These are phyloP conservation scores for Beauveria sp. DNA, from an alignment of 2,329 filamentous ascomycete genomes.

Conservation along the genomic window DNA sequence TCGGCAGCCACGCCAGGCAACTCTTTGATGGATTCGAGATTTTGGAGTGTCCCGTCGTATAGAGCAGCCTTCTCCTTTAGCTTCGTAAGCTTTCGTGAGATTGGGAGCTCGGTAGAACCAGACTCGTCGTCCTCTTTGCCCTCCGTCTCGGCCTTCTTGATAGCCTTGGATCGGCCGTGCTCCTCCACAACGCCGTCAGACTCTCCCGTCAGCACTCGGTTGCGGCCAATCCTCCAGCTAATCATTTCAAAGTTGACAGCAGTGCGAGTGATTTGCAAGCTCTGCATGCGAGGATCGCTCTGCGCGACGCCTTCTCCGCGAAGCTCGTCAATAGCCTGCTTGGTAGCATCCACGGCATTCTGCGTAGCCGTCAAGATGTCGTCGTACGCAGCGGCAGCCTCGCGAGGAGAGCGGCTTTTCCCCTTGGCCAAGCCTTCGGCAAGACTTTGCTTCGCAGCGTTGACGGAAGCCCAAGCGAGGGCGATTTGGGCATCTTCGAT, in stretches of 20 bases:
- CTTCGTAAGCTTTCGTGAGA: constrained; percentile 67
- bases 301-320: constrained; percentile 74
- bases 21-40: constrained; percentile 81
- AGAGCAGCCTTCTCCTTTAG: constrained; percentile 81
- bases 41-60: constrained; percentile 87
- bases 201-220: constrained; percentile 77
- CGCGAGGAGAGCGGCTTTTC: constrained; percentile 42
- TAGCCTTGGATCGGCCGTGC: constrained; percentile 42
- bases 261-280: constrained; percentile 83
- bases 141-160: constrained; percentile 33
- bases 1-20: constrained; percentile 87
- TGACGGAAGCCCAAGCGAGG: constrained; percentile 67
- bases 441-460: constrained; percentile 42
- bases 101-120: constrained; percentile 52
- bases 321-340: constrained; percentile 86
- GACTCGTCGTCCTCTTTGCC: constrained; percentile 33
- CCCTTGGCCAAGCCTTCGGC: constrained; percentile 38
- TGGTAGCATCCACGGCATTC: constrained; percentile 88
- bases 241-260: constrained; percentile 92
- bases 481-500: constrained; percentile 92
- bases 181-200: constrained; percentile 64
- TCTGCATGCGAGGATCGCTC: constrained; percentile 81
- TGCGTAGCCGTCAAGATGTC: constrained; percentile 84
- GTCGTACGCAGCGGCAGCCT: constrained; percentile 82
- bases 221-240: constrained; percentile 89